Base-by-base conservation (phyloP, 352 stramenopile species). In the Blastocystis sp. region DNA sequence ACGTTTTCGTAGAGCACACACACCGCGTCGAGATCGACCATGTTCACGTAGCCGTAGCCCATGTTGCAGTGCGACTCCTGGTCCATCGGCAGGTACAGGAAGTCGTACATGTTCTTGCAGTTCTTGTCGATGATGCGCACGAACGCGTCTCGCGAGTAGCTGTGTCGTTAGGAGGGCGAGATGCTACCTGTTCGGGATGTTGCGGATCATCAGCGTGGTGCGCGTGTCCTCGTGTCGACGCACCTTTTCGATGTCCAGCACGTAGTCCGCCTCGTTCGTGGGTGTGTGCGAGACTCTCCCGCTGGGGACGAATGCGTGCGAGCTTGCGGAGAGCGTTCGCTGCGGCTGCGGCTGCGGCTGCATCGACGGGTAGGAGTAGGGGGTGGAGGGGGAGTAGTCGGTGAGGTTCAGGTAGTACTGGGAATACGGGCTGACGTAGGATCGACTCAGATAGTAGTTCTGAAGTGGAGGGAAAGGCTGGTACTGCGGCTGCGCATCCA, bases 31-130 rank as follows among this genome's bases (percentile, higher is more conserved):
- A 93, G 91, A 53, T 98, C 93, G 62, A 98, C 95, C 92, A 99
- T 98, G 92, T 99, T 99, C 89, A 99, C 97, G 92, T 99, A 99
- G 26, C 97, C 97, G 91, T 99, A 99, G 29, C 97, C 97, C 93
- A 98, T 96, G 92, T 99, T 99, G 92, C 97, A 99, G 91, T 97
- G 97, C 92, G 98, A 99, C 93, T 99, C 98, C 92, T 99, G 99
- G 92, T 99, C 97, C 87, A 99, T 99, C n/a, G 97, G 97, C 66
- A 99, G 92, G 92, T 99, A 99, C 90, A 99, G 99, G 89, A 99
- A 99, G 91, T 98, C 96, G 87, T 96, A 97, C 54, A 95, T 93
- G 23, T 96, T 96, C 79, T 96, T 93, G 88, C 94, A 94, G 39
- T 94, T 94, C 61, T 93, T 92, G 79, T 98, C 96, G 90, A 99